phyloP scores from a whole-genome alignment of 306 rosid species.

The Vigna reflexopilosa region DNA sequence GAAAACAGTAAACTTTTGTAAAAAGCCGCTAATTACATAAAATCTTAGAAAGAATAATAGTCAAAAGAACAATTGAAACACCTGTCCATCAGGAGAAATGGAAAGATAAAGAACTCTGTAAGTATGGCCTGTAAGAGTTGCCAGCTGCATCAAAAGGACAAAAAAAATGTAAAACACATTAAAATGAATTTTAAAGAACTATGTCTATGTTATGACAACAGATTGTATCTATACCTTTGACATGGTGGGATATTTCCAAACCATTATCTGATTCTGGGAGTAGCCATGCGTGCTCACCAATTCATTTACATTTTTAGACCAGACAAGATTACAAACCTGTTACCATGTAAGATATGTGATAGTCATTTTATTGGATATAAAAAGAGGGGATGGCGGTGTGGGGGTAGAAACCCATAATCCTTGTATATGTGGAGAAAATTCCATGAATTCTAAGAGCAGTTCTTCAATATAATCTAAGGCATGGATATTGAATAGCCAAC shows the following conservation, averaged over 20 bases:
- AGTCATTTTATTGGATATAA: neutral
- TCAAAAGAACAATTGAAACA: constrained; percentile 31
- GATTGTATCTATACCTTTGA: constrained; percentile 68
- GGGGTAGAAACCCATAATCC: neutral
- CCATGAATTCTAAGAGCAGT: constrained; percentile 16
- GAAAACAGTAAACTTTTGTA: neutral
- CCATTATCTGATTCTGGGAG: constrained; percentile 93
- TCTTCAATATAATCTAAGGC: constrained; percentile 7
- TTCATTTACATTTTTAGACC: constrained; percentile 96
- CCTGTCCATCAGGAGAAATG: constrained; percentile 96
- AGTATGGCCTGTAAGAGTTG: constrained; percentile 89
- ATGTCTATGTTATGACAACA: neutral
- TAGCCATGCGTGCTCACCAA: constrained; percentile 95
- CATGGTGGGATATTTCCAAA: constrained; percentile 95
- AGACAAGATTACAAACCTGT: constrained; percentile 93
- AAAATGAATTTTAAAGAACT: neutral
- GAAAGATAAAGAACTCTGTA: constrained; percentile 90
- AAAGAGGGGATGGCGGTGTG: neutral
- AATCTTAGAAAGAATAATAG: neutral
- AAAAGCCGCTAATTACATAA: neutral
- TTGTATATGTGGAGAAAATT: neutral
- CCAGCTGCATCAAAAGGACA: constrained; percentile 61
- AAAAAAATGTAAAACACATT: neutral
- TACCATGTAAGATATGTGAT: neutral
- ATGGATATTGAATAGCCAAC: neutral